Evolutionary conservation across 768 basidiomycete species (phyloP).

Genomic region (Boletus rufocinnamomeus): DNA sequence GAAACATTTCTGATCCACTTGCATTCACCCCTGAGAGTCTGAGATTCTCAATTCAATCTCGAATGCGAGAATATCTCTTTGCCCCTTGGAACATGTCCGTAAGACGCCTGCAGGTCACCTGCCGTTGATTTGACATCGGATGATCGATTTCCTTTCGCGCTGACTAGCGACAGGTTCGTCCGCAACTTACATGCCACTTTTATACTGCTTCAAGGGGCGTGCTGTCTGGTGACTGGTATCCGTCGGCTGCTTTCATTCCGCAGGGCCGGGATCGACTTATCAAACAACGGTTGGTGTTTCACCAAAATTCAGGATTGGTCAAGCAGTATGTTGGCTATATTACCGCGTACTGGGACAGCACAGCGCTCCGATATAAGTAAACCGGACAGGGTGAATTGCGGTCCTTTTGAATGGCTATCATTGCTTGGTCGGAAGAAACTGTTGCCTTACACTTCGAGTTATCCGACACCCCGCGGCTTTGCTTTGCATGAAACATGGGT

Average conservation of each 20-base stretch:
- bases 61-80: slow-evolving; percentile 20
- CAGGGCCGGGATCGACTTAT: slow-evolving; percentile 3
- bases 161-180: slow-evolving; percentile 1
- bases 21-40: slow-evolving; percentile 26
- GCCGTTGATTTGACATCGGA: slow-evolving; percentile 14
- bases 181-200: neutral
- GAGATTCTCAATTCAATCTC: slow-evolving; percentile 28
- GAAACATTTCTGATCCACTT: slow-evolving; percentile 32
- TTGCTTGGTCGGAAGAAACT: neutral
- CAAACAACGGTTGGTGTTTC: slow-evolving; percentile 5
- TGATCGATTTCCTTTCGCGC: slow-evolving; percentile 2
- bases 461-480: slow-evolving; percentile 2
- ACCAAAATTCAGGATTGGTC: neutral
- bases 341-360: neutral
- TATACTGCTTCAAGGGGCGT: slow-evolving; percentile 13
- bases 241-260: slow-evolving; percentile 7
- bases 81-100: slow-evolving; percentile 21
- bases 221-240: slow-evolving; percentile 8
- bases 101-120: slow-evolving; percentile 14
- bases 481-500: neutral
- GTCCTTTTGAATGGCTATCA: neutral
- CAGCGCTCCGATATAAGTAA: neutral
- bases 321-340: neutral
- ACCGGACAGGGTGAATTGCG: neutral
- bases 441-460: neutral